Evolutionary conservation across 306 rosid genomes (phyloP).

Genomic region (Neltuma alba): DNA sequence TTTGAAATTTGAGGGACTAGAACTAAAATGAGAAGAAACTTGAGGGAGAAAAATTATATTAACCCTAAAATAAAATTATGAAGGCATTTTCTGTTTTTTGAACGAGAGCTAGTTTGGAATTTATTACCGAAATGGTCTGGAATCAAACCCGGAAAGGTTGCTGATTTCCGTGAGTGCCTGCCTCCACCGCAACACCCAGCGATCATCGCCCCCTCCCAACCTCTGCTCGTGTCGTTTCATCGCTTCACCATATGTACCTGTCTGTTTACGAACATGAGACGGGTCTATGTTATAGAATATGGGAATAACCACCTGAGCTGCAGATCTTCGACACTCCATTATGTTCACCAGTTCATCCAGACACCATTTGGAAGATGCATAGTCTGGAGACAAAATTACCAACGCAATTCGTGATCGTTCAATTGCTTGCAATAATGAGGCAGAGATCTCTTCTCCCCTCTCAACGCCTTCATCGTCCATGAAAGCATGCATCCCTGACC

Average conservation of each 20-base stretch:
- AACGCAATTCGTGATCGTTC: constrained; percentile 3
- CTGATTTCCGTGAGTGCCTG: background rate
- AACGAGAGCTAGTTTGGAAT: too few species aligned
- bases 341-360: background rate
- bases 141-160: background rate
- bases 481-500: background rate
- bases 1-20: too few species aligned
- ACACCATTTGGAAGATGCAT: constrained; percentile 30
- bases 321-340: background rate
- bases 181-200: background rate
- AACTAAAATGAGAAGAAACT: too few species aligned
- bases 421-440: background rate
- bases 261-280: background rate
- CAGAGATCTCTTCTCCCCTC: background rate
- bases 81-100: too few species aligned
- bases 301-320: background rate
- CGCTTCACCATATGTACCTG: background rate
- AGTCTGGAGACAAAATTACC: constrained; percentile 3
- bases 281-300: background rate
- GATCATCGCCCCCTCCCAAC: background rate
- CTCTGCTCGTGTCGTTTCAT: background rate
- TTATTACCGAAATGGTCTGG: too few species aligned
- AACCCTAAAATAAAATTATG: too few species aligned
- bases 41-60: too few species aligned
- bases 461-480: background rate